phyloP scores from a whole-genome alignment of 768 basidiomycete species.

The Mrakia frigida region DNA sequence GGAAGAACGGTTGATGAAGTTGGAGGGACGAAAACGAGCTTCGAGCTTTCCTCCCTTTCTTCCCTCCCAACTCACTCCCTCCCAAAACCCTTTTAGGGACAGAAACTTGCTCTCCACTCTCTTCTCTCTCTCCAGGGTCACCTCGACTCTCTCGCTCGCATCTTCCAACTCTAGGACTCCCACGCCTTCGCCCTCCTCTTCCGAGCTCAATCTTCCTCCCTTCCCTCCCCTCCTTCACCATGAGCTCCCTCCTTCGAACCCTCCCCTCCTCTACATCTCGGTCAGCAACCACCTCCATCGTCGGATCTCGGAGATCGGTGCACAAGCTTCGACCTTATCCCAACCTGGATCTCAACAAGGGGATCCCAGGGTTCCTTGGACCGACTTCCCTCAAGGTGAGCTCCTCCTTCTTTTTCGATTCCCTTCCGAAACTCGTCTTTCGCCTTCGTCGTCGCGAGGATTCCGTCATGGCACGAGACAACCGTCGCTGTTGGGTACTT shows the following conservation, averaged over 20 bases:
- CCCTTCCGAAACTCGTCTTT: neutral
- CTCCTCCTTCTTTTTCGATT: neutral
- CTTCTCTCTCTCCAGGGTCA: neutral
- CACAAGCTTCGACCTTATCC: conserved; percentile 19
- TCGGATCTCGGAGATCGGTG: neutral
- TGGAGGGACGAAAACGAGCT: neutral
- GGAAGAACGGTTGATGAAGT: neutral
- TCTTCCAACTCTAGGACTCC: conserved; percentile 13
- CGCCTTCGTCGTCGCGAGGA: neutral
- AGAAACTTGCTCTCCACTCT: neutral
- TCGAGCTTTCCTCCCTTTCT: neutral
- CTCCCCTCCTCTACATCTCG: conserved; percentile 5
- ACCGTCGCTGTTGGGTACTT: no score
- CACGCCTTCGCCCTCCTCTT: conserved; percentile 7
- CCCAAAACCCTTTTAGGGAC: neutral
- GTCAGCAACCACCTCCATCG: neutral
- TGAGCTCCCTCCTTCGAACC: conserved; percentile 10
- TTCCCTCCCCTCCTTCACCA: neutral
- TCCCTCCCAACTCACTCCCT: neutral
- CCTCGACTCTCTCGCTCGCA: neutral
- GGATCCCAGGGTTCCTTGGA: neutral
- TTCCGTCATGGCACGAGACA: no score
- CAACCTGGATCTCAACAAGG: conserved; percentile 9
- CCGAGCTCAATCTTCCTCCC: neutral
- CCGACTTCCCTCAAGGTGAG: conserved; percentile 7